Conservation (phyloP, 2,329 filamentous ascomycete species). For the Pyricularia sp. region DNA sequence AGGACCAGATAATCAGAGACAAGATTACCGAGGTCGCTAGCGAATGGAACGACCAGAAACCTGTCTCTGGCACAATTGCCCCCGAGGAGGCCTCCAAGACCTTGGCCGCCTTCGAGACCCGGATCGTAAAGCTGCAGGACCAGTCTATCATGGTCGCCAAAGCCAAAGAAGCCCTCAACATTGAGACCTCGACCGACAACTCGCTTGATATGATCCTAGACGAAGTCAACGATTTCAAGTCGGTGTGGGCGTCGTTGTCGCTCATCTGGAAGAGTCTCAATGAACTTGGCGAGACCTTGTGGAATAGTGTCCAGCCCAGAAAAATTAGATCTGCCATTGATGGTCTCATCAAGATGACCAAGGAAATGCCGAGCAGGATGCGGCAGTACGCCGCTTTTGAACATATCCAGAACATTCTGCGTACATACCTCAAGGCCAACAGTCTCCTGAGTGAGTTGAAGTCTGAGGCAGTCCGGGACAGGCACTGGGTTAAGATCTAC, state of each 20-base stretch:
- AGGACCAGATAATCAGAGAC: slow-evolving; percentile 81
- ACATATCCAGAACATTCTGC: slow-evolving; percentile 84
- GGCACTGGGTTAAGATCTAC: slow-evolving; percentile 97
- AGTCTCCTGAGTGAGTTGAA: slow-evolving; percentile 78
- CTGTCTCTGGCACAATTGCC: slow-evolving; percentile 85
- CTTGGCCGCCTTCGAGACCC: slow-evolving; percentile 67
- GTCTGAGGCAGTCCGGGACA: slow-evolving; percentile 88
- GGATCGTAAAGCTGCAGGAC: slow-evolving; percentile 71
- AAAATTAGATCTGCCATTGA: slow-evolving; percentile 87
- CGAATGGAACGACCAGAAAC: slow-evolving; percentile 94
- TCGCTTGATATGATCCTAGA: slow-evolving; percentile 78
- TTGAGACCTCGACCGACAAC: slow-evolving; percentile 67
- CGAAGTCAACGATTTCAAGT: slow-evolving; percentile 97
- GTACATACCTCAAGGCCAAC: slow-evolving; percentile 84
- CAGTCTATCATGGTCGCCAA: slow-evolving; percentile 90
- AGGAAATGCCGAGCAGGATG: slow-evolving; percentile 98
- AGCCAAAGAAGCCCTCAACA: slow-evolving; percentile 90
- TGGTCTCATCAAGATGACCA: slow-evolving; percentile 90
- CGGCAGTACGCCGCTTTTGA: slow-evolving; percentile 99
- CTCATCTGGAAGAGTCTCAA: slow-evolving; percentile 96
- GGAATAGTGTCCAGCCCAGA: slow-evolving; percentile 89
- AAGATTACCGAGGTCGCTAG: slow-evolving; percentile 74
- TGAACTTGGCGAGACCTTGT: slow-evolving; percentile 80
- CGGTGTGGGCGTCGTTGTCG: slow-evolving; percentile 89
- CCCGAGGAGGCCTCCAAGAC: slow-evolving; percentile 79